phyloP scores from a whole-genome alignment of 176 grass and related monocot species.

The bread wheat (Triticum aestivum) region IWGSC_CS_RefSeq_v2.1 NC_057806.1:480557141-480557640 shows the following conservation, averaged over 20 bases:
- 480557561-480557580: conserved; percentile 45
- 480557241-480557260: background rate
- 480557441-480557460: conserved; percentile 45
- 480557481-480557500: conserved; percentile 50
- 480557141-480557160: conserved; percentile 37
- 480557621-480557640: background rate
- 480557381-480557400: background rate
- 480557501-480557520: conserved; percentile 33
- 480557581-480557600: conserved; percentile 54
- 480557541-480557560: conserved; percentile 52
- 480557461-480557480: conserved; percentile 66
- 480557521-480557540: conserved; percentile 65
- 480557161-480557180: conserved; percentile 36
- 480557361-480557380: background rate
- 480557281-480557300: no score
- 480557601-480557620: conserved; percentile 26
- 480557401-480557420: background rate
- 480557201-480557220: conserved; percentile 41
- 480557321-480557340: background rate
- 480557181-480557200: conserved; percentile 44
- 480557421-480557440: conserved; percentile 48
- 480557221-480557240: conserved; percentile 41
- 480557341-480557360: background rate
- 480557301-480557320: background rate
- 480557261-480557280: background rate